Base-by-base conservation (phyloP, 371 early-diverging fungal genomes). In the Apophysomyces trapeziformis region DNA sequence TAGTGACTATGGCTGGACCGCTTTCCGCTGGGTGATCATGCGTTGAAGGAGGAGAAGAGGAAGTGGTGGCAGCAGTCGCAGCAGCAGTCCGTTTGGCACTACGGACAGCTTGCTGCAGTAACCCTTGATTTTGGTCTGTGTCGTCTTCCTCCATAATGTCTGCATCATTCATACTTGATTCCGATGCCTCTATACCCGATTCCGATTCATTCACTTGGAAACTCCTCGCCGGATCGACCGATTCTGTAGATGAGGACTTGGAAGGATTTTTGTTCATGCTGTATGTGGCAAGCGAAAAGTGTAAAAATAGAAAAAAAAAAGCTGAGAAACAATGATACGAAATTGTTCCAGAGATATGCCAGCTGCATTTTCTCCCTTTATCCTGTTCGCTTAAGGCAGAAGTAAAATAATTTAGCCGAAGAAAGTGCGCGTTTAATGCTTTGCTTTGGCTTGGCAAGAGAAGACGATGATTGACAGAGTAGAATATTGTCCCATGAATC, bases 111-210 rank as follows among this genome's bases (percentile, higher is more conserved):
- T 57, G 57, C 43, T 66, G 39, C 18, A 65, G 14, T n/a, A 60
- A 43, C 12, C 50, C 38, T 18, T 59, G 59, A 7, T 58, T 58
- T 18, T 65, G 36, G 9, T 47, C 38, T 14, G 21, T 47, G 11
- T 37, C 57, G 21, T 61, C 61, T 47, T 63, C 43, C 32, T 54
- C 64, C 7, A n/a, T 43, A 14, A 57, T 58, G 9, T 63, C 68
- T 44, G 61, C 57, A 14, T 69, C 69, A 41, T 26, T 65, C 8
- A 38, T 43, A 26, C 65, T 65, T 12, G 69, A 70, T 21, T 38
- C 38, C 5, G 66, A 66, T 11, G 70, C 70, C 57, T 70, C 66
- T 9, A 66, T 43, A 5, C 66, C 66, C 12, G 66, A 65, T 63
- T 66, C 70, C 1, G 66, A 70, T 16, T 70, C 66, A 60, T 62